phyloP scores from a whole-genome alignment of 257 asterid species.

The Solanum chiquidenum region DNA sequence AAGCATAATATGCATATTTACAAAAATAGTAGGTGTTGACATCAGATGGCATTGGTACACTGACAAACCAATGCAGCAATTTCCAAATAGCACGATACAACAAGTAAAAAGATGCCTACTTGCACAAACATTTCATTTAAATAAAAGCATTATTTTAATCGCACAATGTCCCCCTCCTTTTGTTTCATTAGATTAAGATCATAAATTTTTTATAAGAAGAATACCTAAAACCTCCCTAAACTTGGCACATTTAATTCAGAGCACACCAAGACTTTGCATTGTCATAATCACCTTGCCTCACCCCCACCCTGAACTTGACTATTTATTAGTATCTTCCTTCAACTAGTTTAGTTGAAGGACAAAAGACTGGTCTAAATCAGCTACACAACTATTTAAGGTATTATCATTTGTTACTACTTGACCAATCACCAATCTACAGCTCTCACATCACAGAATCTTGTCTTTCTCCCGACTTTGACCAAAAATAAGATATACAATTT shows the following conservation, averaged over 20 bases:
- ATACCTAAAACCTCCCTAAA: neutral
- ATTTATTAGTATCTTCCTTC: neutral
- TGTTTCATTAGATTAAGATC: neutral
- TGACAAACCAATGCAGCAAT: neutral
- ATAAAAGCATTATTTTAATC: neutral
- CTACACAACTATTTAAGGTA: neutral
- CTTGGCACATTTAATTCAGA: neutral
- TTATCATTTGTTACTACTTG: neutral
- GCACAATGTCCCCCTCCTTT: neutral
- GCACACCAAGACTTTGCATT: neutral
- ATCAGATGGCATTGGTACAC: neutral
- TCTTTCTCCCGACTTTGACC: neutral
- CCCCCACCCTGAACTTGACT: neutral
- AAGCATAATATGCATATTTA: neutral
- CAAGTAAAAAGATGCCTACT: neutral
- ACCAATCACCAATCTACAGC: neutral
- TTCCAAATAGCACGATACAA: neutral
- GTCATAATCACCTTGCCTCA: neutral
- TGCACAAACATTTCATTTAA: neutral
- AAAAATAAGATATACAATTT: neutral
- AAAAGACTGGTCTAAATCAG: neutral
- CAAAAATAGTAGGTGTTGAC: neutral
- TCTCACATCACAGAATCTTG: neutral
- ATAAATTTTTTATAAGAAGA: neutral
- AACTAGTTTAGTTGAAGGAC: neutral